Conservation (phyloP, 2,329 filamentous ascomycete genomes). For the Gnomoniopsis smithogilvyi region DNA sequence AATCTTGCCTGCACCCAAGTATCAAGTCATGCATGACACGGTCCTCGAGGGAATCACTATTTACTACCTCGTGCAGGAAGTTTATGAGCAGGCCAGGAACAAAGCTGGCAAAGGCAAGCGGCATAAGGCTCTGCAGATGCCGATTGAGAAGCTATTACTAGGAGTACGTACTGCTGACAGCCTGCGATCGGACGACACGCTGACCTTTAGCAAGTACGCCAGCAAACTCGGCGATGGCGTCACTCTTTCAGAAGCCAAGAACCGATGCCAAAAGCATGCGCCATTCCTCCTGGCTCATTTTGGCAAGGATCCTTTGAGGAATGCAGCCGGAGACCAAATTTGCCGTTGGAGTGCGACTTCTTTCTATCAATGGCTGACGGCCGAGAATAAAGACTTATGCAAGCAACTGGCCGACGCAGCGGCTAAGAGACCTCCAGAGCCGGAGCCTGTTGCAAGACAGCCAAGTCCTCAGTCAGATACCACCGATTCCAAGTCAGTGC, state of each 20-base stretch:
- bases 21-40: constrained; percentile 51
- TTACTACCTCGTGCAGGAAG: constrained; percentile 60
- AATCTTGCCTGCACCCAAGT: constrained; percentile 56
- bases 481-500: constrained; percentile 16
- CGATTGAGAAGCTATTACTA: constrained; percentile 33
- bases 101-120: constrained; percentile 28
- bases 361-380: constrained; percentile 48
- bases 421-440: not conserved
- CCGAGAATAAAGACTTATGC: constrained; percentile 16
- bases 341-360: constrained; percentile 38
- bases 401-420: constrained; percentile 7
- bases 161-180: constrained; percentile 24
- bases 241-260: constrained; percentile 45
- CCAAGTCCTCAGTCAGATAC: constrained; percentile 15
- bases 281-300: constrained; percentile 53
- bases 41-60: constrained; percentile 63
- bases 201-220: constrained; percentile 39
- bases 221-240: constrained; percentile 50
- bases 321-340: constrained; percentile 6
- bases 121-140: constrained; percentile 26
- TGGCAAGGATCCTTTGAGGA: constrained; percentile 34
- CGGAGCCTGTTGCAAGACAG: constrained; percentile 1
- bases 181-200: not conserved
- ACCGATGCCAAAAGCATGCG: constrained; percentile 45
- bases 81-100: constrained; percentile 41